Conservation (phyloP, 2,329 filamentous ascomycete genomes). For the Westerdykella sp. region DNA sequence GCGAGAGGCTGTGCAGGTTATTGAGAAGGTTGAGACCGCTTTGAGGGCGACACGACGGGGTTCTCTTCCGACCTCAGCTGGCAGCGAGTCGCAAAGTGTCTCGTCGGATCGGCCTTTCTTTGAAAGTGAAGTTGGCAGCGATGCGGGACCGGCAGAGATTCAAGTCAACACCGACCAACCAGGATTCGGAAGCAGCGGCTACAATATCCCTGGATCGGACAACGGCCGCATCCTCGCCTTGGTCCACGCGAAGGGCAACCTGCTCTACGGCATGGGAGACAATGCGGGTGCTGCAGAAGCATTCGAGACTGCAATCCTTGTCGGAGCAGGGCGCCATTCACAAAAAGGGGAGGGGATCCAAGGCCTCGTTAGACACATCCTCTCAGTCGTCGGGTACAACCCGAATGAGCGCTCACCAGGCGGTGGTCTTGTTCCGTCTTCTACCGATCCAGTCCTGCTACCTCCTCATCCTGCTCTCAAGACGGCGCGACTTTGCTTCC, state of each 20-base stretch:
- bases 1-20: slow-evolving; percentile 78
- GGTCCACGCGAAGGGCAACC: slow-evolving; percentile 96
- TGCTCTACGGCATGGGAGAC: slow-evolving; percentile 86
- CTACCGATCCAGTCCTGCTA: slow-evolving; percentile 64
- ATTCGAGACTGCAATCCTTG: slow-evolving; percentile 91
- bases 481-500: slow-evolving; percentile 78
- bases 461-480: slow-evolving; percentile 76
- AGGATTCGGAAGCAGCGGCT: slow-evolving; percentile 73
- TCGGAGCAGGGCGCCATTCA: slow-evolving; percentile 68
- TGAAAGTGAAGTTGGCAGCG: slow-evolving; percentile 26
- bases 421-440: slow-evolving; percentile 23
- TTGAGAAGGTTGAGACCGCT: slow-evolving; percentile 73
- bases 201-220: slow-evolving; percentile 74
- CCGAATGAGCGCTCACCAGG: slow-evolving; percentile 30
- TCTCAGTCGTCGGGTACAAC: slow-evolving; percentile 55
- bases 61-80: slow-evolving; percentile 31
- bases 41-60: slow-evolving; percentile 49
- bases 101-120: slow-evolving; percentile 55
- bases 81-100: slow-evolving; percentile 43
- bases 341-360: slow-evolving; percentile 55
- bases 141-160: slow-evolving; percentile 15
- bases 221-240: slow-evolving; percentile 92
- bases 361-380: slow-evolving; percentile 71
- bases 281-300: slow-evolving; percentile 73
- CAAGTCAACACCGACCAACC: slow-evolving; percentile 40